phyloP scores from a whole-genome alignment of 2,329 filamentous ascomycete genomes.

The Diaporthe sp. region DNA sequence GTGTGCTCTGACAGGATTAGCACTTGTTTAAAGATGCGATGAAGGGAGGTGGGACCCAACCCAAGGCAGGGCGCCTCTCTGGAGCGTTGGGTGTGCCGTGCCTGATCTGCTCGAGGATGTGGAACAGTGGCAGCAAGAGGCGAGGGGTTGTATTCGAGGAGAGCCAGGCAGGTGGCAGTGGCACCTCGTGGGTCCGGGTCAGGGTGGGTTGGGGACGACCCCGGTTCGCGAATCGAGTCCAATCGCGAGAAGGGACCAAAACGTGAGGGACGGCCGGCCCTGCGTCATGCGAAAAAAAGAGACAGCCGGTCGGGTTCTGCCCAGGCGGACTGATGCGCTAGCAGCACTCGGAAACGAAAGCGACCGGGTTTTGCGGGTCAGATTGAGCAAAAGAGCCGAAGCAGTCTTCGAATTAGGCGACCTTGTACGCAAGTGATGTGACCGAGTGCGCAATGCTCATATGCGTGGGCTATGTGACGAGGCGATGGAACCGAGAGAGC shows the following conservation, averaged over 20 bases:
- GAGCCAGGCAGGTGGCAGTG: not conserved
- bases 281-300: conserved; percentile 11
- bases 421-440: not conserved
- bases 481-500: not conserved
- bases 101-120: conserved; percentile 22
- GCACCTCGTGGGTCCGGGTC: conserved; percentile 11
- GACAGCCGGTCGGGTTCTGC: conserved; percentile 2
- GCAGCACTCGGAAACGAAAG: conserved; percentile 14
- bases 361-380: not conserved
- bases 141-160: conserved; percentile 14
- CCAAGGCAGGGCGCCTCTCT: not conserved
- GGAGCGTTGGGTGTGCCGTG: conserved; percentile 7
- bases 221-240: conserved; percentile 19
- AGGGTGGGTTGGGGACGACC: conserved; percentile 15
- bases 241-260: conserved; percentile 23
- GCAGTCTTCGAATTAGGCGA: not conserved
- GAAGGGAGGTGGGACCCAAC: conserved; percentile 1
- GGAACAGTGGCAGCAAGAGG: not conserved
- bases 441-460: not conserved
- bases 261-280: not conserved
- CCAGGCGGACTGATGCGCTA: not conserved
- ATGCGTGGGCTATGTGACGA: not conserved
- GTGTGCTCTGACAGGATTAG: conserved; percentile 8
- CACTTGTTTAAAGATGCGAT: conserved; percentile 25
- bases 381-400: not conserved